These are phyloP conservation scores for Pyronema omphalodes DNA, from an alignment of 495 filamentous ascomycete species.

Conservation along the genomic window DNA sequence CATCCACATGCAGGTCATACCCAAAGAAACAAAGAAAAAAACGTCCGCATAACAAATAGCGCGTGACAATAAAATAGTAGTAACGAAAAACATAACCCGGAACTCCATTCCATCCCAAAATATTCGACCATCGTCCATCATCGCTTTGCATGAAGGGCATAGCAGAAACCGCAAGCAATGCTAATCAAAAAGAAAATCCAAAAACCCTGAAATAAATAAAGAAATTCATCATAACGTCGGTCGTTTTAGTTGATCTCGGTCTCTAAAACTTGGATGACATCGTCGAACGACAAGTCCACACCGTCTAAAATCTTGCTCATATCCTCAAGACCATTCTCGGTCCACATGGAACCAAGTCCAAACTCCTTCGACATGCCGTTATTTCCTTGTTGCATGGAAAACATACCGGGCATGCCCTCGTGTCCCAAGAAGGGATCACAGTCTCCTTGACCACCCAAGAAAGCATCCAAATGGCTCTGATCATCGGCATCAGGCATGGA, in stretches of 20 bases:
- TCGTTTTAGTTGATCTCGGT: conserved; percentile 17
- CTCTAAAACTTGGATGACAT: conserved; percentile 23
- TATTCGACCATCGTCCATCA: background rate
- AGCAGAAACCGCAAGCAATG: background rate
- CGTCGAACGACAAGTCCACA: conserved; percentile 22
- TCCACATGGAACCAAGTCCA: conserved; percentile 14
- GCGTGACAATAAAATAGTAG: background rate
- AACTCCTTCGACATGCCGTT: conserved; percentile 8
- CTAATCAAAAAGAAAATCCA: background rate
- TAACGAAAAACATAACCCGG: background rate
- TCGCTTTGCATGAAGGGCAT: background rate
- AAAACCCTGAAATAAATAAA: background rate
- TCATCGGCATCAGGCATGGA: conserved; percentile 19
- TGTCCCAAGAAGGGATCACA: conserved; percentile 23
- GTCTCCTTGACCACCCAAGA: conserved; percentile 11
- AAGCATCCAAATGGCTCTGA: conserved; percentile 9
- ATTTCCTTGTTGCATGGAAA: background rate
- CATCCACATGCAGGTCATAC: background rate
- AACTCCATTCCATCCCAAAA: background rate
- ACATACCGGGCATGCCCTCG: conserved; percentile 10
- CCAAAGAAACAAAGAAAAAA: background rate
- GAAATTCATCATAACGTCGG: background rate
- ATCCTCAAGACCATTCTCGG: conserved; percentile 16
- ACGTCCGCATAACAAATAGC: background rate
- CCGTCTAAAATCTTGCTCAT: conserved; percentile 20